A percentile compares a stretch with the other conserved stretches of the same genome.
Conservation (phyloP, 768 basidiomycete genomes). For the Hericium coralloides region DNA sequence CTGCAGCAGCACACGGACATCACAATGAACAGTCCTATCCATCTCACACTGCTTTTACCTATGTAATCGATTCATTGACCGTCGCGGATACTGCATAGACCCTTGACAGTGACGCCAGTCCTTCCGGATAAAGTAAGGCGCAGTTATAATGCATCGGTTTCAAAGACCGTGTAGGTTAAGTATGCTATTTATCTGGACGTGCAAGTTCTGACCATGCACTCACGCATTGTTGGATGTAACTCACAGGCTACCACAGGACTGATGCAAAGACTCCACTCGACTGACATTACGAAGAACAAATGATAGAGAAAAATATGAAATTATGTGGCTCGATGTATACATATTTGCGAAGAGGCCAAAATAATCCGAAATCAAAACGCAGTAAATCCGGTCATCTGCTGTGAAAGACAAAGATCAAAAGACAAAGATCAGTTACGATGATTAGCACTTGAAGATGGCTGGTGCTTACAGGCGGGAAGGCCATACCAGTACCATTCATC, state of each 20-base stretch:
- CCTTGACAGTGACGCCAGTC: too few relatives aligned
- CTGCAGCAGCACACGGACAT: not conserved
- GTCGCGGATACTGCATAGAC: too few relatives aligned
- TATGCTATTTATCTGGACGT: too few relatives aligned
- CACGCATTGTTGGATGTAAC: not conserved
- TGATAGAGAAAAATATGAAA: not conserved
- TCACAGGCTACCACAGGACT: not conserved
- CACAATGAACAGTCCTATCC: not conserved
- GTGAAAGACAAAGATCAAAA: not conserved
- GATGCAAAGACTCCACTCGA: not conserved
- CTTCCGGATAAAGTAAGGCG: too few relatives aligned
- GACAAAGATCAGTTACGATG: too few relatives aligned
- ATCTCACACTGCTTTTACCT: not conserved
- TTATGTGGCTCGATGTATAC: conserved; percentile 1
- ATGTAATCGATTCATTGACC: not conserved
- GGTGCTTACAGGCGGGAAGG: conserved; percentile 56
- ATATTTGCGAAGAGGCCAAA: not conserved
- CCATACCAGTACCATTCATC: conserved; percentile 49
- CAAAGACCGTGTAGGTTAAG: too few relatives aligned
- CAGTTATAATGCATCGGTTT: too few relatives aligned
- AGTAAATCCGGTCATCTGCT: conserved; percentile 17
- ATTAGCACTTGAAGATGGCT: not conserved
- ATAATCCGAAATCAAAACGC: conserved; percentile 6
- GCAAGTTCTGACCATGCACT: not conserved
- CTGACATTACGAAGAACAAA: not conserved